A percentile compares a stretch with the other conserved stretches of the same genome.
phyloP scores from a whole-genome alignment of 345 rosid species.

The Eucalyptus camaldulensis region DNA sequence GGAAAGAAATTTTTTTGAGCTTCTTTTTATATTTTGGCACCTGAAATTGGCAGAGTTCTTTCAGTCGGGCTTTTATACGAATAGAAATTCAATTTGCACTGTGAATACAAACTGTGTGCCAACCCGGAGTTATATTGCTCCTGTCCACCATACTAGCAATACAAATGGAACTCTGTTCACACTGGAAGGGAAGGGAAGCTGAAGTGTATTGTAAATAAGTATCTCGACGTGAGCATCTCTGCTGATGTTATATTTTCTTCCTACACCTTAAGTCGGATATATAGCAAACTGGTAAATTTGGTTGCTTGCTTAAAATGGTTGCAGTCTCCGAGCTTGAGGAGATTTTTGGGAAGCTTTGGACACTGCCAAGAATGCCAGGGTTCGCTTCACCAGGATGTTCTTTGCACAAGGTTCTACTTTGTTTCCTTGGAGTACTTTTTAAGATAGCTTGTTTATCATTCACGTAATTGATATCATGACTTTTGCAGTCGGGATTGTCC shows the following conservation, averaged over 20 bases:
- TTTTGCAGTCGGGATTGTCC: no score
- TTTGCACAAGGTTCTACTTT: no score
- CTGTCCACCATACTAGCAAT: constrained; percentile 17
- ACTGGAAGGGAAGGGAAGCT: constrained; percentile 92
- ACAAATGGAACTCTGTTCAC: constrained; percentile 55
- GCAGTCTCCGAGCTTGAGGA: no score
- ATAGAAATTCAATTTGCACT: neutral
- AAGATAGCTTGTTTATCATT: no score
- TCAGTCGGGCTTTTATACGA: neutral
- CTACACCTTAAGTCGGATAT: no score
- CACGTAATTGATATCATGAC: no score
- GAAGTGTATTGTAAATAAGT: constrained; percentile 81
- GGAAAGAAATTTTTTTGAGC: neutral
- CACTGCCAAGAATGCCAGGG: no score
- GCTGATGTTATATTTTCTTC: neutral
- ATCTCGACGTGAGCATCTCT: constrained; percentile 41
- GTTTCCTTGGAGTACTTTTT: no score
- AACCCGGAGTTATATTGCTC: neutral
- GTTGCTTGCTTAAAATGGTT: no score
- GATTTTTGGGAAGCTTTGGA: no score
- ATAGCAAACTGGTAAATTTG: no score
- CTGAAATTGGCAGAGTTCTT: neutral
- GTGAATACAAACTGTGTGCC: neutral
- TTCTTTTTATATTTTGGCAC: neutral
- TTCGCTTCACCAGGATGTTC: no score